Evolutionary conservation across 2,329 filamentous ascomycete species (phyloP).

Genomic region (Byssoonygena ceratinophila): DNA sequence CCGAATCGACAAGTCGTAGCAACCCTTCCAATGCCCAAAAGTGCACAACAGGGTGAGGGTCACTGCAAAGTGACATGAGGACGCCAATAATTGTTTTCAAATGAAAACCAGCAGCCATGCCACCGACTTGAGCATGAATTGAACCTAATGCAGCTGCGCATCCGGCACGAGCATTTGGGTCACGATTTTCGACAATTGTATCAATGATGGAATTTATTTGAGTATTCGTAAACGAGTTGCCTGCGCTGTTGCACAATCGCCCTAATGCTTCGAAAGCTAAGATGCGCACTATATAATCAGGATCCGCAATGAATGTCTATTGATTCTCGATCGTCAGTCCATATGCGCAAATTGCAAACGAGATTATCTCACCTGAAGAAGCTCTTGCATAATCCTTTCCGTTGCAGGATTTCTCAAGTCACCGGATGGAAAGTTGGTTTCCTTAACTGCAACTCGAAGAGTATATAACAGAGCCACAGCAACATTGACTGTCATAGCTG

Average conservation of each 20-base stretch:
- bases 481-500: conserved; percentile 84
- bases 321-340: neutral
- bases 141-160: conserved; percentile 88
- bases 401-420: conserved; percentile 64
- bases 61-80: conserved; percentile 92
- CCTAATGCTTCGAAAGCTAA: conserved; percentile 79
- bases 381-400: conserved; percentile 56
- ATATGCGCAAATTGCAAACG: conserved; percentile 22
- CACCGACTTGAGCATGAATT: conserved; percentile 90
- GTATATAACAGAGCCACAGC: conserved; percentile 69
- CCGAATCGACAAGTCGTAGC: conserved; percentile 76
- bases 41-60: conserved; percentile 88
- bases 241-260: conserved; percentile 71
- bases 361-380: conserved; percentile 59
- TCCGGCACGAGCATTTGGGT: conserved; percentile 84
- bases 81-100: conserved; percentile 96
- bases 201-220: conserved; percentile 90
- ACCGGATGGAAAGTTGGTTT: conserved; percentile 62
- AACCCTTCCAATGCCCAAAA: conserved; percentile 92
- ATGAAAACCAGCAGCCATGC: conserved; percentile 94
- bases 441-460: conserved; percentile 72
- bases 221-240: conserved; percentile 75
- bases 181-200: conserved; percentile 84
- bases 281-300: conserved; percentile 74
- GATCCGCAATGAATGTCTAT: conserved; percentile 62